phyloP scores from a whole-genome alignment of 306 rosid genomes.

The Lablab purpureus region DNA sequence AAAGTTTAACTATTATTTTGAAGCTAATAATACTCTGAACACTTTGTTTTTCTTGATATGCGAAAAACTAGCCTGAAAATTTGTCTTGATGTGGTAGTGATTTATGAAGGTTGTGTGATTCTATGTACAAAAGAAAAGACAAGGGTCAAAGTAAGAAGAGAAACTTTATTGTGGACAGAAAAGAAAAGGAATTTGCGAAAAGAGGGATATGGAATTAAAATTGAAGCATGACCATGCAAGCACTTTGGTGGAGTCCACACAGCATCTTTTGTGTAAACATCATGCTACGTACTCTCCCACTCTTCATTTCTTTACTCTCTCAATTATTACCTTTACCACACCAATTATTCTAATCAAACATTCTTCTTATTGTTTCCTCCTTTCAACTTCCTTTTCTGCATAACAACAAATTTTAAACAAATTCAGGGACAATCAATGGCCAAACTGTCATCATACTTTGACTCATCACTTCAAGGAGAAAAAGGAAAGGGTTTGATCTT shows the following conservation, averaged over 20 bases:
- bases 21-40: too few relatives aligned
- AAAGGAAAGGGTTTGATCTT: not conserved
- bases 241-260: conserved; percentile 3
- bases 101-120: not conserved
- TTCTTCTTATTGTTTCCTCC: conserved; percentile 1
- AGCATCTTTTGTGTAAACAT: conserved; percentile 23
- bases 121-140: not conserved
- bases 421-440: not conserved
- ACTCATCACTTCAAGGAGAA: not conserved
- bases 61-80: too few relatives aligned
- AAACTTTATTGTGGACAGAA: not conserved
- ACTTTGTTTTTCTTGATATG: too few relatives aligned
- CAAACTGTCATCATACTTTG: conserved; percentile 17
- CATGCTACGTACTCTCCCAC: conserved; percentile 8
- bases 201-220: not conserved
- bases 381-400: not conserved
- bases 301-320: conserved; percentile 1
- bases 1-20: too few relatives aligned
- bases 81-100: not conserved
- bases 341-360: conserved; percentile 16
- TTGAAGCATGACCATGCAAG: not conserved
- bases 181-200: not conserved
- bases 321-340: conserved; percentile 16
- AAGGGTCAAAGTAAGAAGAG: not conserved
- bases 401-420: conserved; percentile 6